phyloP scores from a whole-genome alignment of 352 stramenopile genomes.

The Pythium sp. region DNA sequence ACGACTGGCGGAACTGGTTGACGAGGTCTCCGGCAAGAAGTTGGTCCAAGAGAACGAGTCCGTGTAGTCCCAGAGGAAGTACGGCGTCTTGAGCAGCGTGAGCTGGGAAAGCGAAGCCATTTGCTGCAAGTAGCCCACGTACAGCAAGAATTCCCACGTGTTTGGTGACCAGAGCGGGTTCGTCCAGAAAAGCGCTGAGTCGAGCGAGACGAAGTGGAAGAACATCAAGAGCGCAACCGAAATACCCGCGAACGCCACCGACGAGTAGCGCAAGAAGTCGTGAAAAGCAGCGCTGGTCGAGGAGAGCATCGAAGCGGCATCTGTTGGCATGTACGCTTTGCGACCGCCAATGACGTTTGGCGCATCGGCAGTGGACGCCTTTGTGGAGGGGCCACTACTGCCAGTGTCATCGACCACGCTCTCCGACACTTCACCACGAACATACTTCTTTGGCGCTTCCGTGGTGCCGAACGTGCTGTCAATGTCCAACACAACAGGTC shows the following conservation, averaged over 20 bases:
- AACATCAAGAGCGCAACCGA: conserved; percentile 54
- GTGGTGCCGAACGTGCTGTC: conserved; percentile 25
- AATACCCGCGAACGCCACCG: conserved; percentile 57
- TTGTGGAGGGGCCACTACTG: conserved; percentile 18
- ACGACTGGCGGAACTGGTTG: conserved; percentile 22
- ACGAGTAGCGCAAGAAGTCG: conserved; percentile 56
- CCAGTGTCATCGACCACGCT: neutral
- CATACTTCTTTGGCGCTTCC: conserved; percentile 40
- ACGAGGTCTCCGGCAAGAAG: conserved; percentile 37
- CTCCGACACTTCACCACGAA: conserved; percentile 31
- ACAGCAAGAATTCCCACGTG: conserved; percentile 72
- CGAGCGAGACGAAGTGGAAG: conserved; percentile 63
- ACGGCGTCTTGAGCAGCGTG: conserved; percentile 60
- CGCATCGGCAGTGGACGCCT: conserved; percentile 19
- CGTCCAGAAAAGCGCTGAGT: conserved; percentile 38
- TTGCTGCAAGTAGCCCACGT: conserved; percentile 69
- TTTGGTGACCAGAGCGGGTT: conserved; percentile 62
- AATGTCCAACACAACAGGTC: conserved; percentile 53
- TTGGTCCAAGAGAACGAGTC: conserved; percentile 73
- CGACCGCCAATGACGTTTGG: conserved; percentile 57
- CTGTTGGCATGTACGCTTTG: conserved; percentile 45
- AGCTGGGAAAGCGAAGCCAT: conserved; percentile 59
- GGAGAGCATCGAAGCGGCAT: conserved; percentile 44
- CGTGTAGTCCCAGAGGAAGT: conserved; percentile 67
- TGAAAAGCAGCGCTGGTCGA: conserved; percentile 44